Evolutionary conservation across 306 rosid species (phyloP).

Genomic region (Gleditsia sinensis): DNA sequence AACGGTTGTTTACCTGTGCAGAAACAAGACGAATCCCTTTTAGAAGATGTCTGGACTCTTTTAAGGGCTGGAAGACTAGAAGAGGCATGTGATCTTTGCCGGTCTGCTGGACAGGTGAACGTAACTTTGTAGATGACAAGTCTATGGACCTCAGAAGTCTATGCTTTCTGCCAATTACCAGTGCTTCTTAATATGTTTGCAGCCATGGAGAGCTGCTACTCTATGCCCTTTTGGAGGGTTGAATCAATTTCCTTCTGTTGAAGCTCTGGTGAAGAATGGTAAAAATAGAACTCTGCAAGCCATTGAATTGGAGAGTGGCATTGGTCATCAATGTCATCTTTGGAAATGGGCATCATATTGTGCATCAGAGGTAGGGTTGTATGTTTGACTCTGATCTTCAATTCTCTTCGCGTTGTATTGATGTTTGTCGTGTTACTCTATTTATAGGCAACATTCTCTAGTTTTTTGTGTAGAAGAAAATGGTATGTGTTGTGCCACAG

Average conservation of each 20-base stretch:
- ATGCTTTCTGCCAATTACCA: slow-evolving; percentile 35
- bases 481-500: slow-evolving; percentile 22
- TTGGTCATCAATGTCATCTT: slow-evolving; percentile 92
- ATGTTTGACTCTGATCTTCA: slow-evolving; percentile 25
- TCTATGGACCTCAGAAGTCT: slow-evolving; percentile 24
- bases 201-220: slow-evolving; percentile 99
- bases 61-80: slow-evolving; percentile 94
- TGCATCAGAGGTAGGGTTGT: slow-evolving; percentile 83
- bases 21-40: slow-evolving; percentile 97
- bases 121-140: slow-evolving; percentile 27
- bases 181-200: slow-evolving; percentile 37
- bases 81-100: slow-evolving; percentile 91
- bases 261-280: slow-evolving; percentile 77
- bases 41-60: slow-evolving; percentile 97
- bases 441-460: slow-evolving; percentile 19
- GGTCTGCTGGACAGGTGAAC: slow-evolving; percentile 93
- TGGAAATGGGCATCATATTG: slow-evolving; percentile 99
- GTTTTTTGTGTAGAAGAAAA: not conserved
- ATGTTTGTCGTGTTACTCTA: slow-evolving; percentile 28
- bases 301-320: slow-evolving; percentile 92
- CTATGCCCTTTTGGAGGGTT: slow-evolving; percentile 84
- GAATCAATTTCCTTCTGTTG: slow-evolving; percentile 80
- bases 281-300: slow-evolving; percentile 91
- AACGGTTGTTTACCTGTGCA: slow-evolving; percentile 32
- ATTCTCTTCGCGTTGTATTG: slow-evolving; percentile 16